phyloP scores from a whole-genome alignment of 2,329 filamentous ascomycete species.

The Diaporthe helianthi region DNA sequence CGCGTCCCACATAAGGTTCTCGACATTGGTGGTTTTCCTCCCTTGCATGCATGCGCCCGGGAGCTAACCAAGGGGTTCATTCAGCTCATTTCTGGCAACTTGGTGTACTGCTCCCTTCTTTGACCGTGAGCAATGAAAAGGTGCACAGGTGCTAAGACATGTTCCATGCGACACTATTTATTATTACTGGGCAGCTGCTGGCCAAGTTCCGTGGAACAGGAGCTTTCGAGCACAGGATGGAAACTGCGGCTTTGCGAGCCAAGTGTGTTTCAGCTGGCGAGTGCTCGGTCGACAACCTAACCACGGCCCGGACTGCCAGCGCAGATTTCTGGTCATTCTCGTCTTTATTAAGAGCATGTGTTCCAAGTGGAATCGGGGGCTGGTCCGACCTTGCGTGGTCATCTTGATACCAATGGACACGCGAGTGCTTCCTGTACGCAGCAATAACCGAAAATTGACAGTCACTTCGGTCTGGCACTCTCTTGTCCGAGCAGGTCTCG shows the following conservation, averaged over 20 bases:
- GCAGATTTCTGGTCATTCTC: background rate
- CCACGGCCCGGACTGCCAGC: background rate
- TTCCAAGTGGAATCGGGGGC: background rate
- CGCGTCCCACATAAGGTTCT: conserved; percentile 13
- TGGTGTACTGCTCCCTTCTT: conserved; percentile 3
- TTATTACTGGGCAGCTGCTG: background rate
- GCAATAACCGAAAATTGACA: background rate
- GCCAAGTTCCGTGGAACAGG: background rate
- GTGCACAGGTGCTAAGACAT: conserved; percentile 5
- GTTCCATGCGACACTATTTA: background rate
- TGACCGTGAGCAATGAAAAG: background rate
- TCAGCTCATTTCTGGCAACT: background rate
- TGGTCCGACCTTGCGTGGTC: too few relatives aligned
- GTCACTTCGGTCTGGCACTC: background rate
- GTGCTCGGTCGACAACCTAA: background rate
- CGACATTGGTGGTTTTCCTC: background rate
- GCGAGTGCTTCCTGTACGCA: too few relatives aligned
- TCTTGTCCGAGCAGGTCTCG: background rate
- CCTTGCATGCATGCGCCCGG: conserved; percentile 1
- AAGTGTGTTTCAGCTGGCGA: background rate
- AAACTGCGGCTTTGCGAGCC: background rate
- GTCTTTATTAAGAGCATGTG: background rate
- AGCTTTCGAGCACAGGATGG: background rate
- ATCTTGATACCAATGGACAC: too few relatives aligned
- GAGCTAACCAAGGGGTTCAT: background rate